Conservation (phyloP, 345 rosid species). For the Raphanus raphanistrum region DNA sequence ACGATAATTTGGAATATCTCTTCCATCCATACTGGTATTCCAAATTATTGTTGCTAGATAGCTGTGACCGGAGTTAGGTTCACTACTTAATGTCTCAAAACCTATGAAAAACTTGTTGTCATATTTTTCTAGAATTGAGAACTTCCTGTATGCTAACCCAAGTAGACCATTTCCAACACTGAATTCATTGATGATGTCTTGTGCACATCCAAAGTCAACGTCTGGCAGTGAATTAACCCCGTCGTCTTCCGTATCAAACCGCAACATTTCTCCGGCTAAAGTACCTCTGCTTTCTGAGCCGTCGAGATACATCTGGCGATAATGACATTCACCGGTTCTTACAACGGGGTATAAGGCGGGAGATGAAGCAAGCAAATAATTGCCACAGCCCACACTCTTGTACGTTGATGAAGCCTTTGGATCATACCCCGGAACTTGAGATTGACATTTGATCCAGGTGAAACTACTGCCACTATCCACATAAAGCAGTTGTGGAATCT, state of each 20-base stretch:
- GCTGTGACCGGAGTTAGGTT: neutral
- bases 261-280: neutral
- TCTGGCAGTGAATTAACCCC: neutral
- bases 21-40: no score
- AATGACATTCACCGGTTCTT: neutral
- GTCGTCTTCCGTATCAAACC: neutral
- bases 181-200: neutral
- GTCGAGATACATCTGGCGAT: neutral
- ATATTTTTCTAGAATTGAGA: neutral
- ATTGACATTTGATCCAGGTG: neutral
- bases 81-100: neutral
- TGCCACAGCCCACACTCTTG: neutral
- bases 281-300: neutral
- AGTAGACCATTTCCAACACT: neutral
- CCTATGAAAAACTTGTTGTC: neutral
- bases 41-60: no score
- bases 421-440: neutral
- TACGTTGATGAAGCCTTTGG: neutral
- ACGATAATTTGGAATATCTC: no score
- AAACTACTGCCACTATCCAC: neutral
- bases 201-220: neutral
- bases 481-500: neutral
- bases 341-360: neutral
- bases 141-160: neutral
- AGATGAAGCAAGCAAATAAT: neutral